Evolutionary conservation across 1,284 basidiomycete species (phyloP), one percentile per base, ranked within the genome.

Genomic region (Apiotrichum porosum): DNA sequence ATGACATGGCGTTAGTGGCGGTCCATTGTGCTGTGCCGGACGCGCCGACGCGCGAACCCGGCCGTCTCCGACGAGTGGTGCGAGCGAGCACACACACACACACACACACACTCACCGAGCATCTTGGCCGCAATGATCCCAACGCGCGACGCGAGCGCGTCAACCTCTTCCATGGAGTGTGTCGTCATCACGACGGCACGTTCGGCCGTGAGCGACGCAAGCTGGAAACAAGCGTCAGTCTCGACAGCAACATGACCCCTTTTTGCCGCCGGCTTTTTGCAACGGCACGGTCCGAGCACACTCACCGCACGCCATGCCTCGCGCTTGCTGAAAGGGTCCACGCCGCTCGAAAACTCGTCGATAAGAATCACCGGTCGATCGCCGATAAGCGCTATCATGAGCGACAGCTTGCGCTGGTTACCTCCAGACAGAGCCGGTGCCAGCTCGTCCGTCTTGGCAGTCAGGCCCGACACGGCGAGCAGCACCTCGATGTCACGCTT

Each of bases 111-210:
- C 80, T 50, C 57, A 81, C 83, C 83, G 4, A 87, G 76, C 75
- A 87, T 77, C 45, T 76, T 78, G 52, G 80, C 81, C 5, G 84
- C 81, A 19, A 87, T 69, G 49, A 86, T 85, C 4, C 84, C 84
- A 23, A 86, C 85, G 60, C 81, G 81, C 56, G 77, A 82, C 0
- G 85, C 83, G 2, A 88, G 75, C 2, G 84, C 83, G 8, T 85
- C 84, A 1, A 85, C 86, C 67, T 88, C 86, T 68, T 88, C 86
- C 85, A 88, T 88, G 0, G 83, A 85, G 68, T 88, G 86, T 80
- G 68, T 68, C 13, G 71, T 71, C 50, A 71, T 61, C 33, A 74
- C 63, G 13, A 71, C 72, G 0, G 65, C 63, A 12, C 64, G 51
- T 8, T 67, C 62, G 34, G 58, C 48, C 12, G 63, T 65, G 30